Base-by-base conservation (phyloP, 2,329 filamentous ascomycete species). In the Diplocarpon rosae region DNA sequence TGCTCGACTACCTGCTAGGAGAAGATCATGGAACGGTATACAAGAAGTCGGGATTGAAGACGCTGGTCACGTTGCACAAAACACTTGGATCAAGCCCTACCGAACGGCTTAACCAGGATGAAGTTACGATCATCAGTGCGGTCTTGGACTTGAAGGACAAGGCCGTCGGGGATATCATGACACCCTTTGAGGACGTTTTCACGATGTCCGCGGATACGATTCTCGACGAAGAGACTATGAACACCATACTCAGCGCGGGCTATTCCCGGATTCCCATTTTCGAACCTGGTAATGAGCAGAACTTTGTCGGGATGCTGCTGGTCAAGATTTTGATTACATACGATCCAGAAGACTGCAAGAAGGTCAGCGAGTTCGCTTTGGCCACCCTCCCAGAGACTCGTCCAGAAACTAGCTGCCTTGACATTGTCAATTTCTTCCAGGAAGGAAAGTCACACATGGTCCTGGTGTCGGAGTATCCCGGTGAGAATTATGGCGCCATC, bases 371-470 rank as follows among this genome's bases (percentile, higher is more conserved):
- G 50, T 95, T 98, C 61, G 81, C 88, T 7, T 72, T 98, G 40
- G 92, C 92, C 12, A 95, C 92, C 0, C 76, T 98, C 6, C 92
- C 93, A 1, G 92, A 98, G 64, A 98, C 92, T 0, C 78, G 86
- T 9, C 87, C 92, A 0, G 87, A 95, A 61, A 98, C 92, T 0
- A 95, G 89, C 67, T 98, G 92, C 62, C 68, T 98, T 45, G 92
- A 98, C 63, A 96, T 98, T 58, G 87, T 98, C 67, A 98, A 98
- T 68, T 98, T 95, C 66, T 98, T 98, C 69, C 92, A 98, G 65
- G 92, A 98, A 69, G 92, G 92, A 57, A 98, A 98, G 64, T 95
- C 89, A 1, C 92, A 98, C 64, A 95, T 98, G 89, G 90, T 96
- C 0, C 71, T 98, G 24, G 92, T 96, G 8, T 95, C 90, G 0